phyloP scores from a whole-genome alignment of 176 grass and related monocot species.

The Hsuehochloa calcarea region DNA sequence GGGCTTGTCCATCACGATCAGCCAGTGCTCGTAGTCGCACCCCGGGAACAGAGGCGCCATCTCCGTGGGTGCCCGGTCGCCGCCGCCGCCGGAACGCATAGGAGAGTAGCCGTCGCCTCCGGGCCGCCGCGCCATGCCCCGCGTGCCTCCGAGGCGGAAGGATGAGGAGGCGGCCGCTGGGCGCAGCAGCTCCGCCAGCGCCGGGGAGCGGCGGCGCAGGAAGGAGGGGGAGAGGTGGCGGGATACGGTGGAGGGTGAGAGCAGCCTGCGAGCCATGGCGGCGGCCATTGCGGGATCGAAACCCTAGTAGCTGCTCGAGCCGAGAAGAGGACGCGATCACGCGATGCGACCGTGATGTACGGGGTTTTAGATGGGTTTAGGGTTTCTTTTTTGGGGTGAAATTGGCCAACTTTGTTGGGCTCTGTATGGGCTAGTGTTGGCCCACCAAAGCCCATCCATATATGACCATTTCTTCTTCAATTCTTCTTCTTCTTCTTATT shows the following conservation, averaged over 20 bases:
- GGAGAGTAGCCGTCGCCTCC: constrained; percentile 40
- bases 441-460: too few relatives aligned
- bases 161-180: neutral
- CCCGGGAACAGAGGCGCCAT: constrained; percentile 72
- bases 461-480: too few relatives aligned
- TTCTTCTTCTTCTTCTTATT: too few relatives aligned
- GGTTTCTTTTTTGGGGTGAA: too few relatives aligned
- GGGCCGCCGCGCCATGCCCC: constrained; percentile 44
- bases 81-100: constrained; percentile 24
- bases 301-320: constrained; percentile 30
- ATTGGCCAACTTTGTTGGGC: too few relatives aligned
- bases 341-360: too few relatives aligned
- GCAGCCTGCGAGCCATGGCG: constrained; percentile 41
- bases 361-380: too few relatives aligned
- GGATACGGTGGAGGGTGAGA: constrained; percentile 46
- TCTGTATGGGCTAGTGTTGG: too few relatives aligned
- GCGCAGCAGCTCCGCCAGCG: constrained; percentile 22
- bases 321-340: too few relatives aligned
- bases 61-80: constrained; percentile 47
- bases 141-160: constrained; percentile 43
- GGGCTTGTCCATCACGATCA: constrained; percentile 85
- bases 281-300: constrained; percentile 31
- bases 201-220: constrained; percentile 15
- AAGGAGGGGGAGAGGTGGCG: neutral
- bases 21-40: constrained; percentile 80